Evolutionary conservation across 129 eudicot species (phyloP).

Genomic region (Rutidosis leptorrhynchoides): DNA sequence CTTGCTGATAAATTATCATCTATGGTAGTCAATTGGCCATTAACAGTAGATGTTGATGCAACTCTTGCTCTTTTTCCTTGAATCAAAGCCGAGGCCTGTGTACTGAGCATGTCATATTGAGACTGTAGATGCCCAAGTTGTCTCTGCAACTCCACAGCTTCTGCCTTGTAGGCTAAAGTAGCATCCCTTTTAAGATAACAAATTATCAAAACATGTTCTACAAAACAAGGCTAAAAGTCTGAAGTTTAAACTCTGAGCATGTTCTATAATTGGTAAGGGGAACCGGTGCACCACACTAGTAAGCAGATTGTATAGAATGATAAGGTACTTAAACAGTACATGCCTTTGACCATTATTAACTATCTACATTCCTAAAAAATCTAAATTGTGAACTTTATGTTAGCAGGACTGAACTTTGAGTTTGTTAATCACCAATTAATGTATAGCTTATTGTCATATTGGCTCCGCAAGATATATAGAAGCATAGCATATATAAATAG

Average conservation of each 20-base stretch:
- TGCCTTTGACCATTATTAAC: not conserved
- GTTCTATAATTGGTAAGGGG: not conserved
- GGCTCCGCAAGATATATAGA: not conserved
- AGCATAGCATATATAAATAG: not conserved
- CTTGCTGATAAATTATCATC: slow-evolving; percentile 88
- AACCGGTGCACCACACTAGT: not conserved
- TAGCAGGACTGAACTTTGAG: not conserved
- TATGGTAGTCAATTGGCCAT: slow-evolving; percentile 60
- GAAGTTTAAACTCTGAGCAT: slow-evolving; percentile 6
- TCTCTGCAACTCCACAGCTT: slow-evolving; percentile 83
- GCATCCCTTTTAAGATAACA: slow-evolving; percentile 54
- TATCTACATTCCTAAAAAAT: not conserved
- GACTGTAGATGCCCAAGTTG: slow-evolving; percentile 86
- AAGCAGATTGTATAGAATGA: slow-evolving; percentile 2
- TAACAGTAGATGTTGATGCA: slow-evolving; percentile 81
- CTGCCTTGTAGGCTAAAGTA: slow-evolving; percentile 70
- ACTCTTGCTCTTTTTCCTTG: slow-evolving; percentile 97
- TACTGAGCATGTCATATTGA: slow-evolving; percentile 82
- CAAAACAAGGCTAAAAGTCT: not conserved
- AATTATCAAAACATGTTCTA: slow-evolving; percentile 11
- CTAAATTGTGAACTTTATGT: not conserved
- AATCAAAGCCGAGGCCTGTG: slow-evolving; percentile 76
- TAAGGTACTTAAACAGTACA: not conserved
- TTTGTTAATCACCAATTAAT: not conserved
- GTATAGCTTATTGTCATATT: not conserved